Conservation (phyloP, 2,329 filamentous ascomycete species). For the Aphanocladium album region DNA sequence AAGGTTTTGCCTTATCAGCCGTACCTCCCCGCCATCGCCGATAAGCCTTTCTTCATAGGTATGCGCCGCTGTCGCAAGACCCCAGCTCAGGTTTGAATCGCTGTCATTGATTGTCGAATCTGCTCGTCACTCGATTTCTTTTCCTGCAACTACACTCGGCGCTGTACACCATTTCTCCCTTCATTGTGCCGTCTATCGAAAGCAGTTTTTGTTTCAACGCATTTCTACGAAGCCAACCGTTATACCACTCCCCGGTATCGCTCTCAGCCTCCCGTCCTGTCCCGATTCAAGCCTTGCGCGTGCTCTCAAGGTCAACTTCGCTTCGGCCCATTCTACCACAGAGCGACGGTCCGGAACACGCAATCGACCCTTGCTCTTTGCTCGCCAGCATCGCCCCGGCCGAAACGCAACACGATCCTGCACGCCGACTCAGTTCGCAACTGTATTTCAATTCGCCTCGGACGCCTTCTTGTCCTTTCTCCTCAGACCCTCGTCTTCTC, state of each 20-base stretch:
- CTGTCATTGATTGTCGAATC: not conserved
- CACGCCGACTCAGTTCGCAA: not conserved
- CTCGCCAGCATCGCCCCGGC: not conserved
- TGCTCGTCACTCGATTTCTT: not conserved
- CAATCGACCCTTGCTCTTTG: not conserved
- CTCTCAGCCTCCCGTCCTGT: not conserved
- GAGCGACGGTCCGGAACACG: slow-evolving; percentile 1
- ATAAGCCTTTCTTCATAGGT: slow-evolving; percentile 4
- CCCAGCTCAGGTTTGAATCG: not conserved
- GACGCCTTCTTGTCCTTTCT: not conserved
- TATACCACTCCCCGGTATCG: slow-evolving; percentile 3
- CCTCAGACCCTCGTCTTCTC: not conserved
- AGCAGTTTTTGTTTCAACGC: not conserved
- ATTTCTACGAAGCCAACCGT: not conserved
- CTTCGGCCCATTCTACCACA: not conserved
- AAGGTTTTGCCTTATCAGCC: slow-evolving; percentile 11
- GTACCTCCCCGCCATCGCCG: slow-evolving; percentile 10
- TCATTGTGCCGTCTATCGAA: not conserved
- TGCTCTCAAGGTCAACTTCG: slow-evolving; percentile 6
- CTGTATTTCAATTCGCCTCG: not conserved
- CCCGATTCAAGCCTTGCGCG: slow-evolving; percentile 4
- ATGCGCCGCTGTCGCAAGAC: not conserved
- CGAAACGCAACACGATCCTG: not conserved
- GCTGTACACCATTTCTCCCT: not conserved
- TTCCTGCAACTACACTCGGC: not conserved